Evolutionary conservation across 768 basidiomycete genomes (phyloP), one percentile per base, ranked within the genome.

Genomic region (Pulveroboletus ravenelii): DNA sequence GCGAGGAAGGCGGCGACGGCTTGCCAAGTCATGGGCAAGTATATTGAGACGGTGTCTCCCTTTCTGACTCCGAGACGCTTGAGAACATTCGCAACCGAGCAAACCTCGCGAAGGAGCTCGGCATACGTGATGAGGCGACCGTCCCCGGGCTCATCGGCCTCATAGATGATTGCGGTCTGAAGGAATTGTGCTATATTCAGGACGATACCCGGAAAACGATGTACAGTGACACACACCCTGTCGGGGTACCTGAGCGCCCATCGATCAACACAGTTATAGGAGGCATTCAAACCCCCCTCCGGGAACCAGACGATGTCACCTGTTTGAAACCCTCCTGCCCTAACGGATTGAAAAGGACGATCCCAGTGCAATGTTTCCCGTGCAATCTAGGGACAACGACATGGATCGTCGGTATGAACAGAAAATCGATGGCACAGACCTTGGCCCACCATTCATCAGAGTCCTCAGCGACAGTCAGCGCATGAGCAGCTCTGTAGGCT

Each of bases 241-340:
- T 96, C 73, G 0, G 95, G 96, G 62, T 93, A 73, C 64, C 84
- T 81, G 74, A 87, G 93, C 14, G 91, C 95, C 86, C 92, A 94
- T 50, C 95, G 82, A 68, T 99, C 96, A 44, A 99, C 91, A 62
- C 93, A 95, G 71, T 99, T 99, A 78, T 98, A 98, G 9, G 92
- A 84, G 1, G 87, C 95, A 63, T 94, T 96, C 59, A 95, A 71
- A 5, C 77, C 85, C 29, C 95, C 95, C 62, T 99, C 94, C 5
- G 92, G 92, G 79, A 97, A 98, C 95, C 95, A 98, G 55, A 79
- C 79, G 52, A 95, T 84, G 65, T 96, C 91, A 27, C 94, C 95
- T 2, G 78, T 80, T 62, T 79, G 77, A 62, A 98, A 97, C 7
- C 78, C 74, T 39, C 95, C 95, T 5, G 87, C 74, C 61, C 86